Evolutionary conservation across 768 basidiomycete genomes (phyloP), one percentile per base, ranked within the genome.

Genomic region (Boletellus emodensis): DNA sequence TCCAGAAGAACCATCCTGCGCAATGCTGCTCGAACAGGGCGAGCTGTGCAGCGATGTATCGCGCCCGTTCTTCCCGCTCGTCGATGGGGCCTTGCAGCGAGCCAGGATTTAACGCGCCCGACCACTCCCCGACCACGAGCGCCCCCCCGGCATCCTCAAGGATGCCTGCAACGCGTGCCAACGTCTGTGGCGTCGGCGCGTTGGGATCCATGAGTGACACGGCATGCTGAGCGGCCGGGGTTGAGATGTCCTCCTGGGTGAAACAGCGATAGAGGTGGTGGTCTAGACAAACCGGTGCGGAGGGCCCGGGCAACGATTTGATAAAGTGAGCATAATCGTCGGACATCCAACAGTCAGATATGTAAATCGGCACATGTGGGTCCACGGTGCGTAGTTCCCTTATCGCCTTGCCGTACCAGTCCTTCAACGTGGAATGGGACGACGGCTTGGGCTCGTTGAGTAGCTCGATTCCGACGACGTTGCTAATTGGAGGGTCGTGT

Each of bases 231-330:
- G 74, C 60, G 0, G 78, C 86, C 7, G 77, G 63, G 3, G 79
- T 81, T 1, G 63, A 52, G 15, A 67, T 77, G 63, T 93, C 90
- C 1, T 69, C 69, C 0, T 63, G 53, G 0, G 86, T 87, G 64
- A 90, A 90, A 65, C 87, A 90, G 22, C 90, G 80, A 61, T 92
- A 93, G 18, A 92, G 75, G 61, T 92, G 90, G 56, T 90, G 87
- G 64, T 93, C 90, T 36, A 91, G 71, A 13, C 85, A 81, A 17
- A 83, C 71, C 26, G 81, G 79, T 14, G 58, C 60, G 49, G 71
- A 48, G 22, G 60, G 26, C 49, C 58, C 10, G 40, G 64, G 40
- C 55, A 70, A 67, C 6, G 70, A 61, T 20, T 66, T 66, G 59
- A 82, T 70, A 58, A 78, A 87, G 9, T 74, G 69, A 14, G 82